Evolutionary conservation across 2,329 filamentous ascomycete genomes (phyloP), one percentile per base, ranked within the genome.

Genomic region (Pyrenophora teres): DNA sequence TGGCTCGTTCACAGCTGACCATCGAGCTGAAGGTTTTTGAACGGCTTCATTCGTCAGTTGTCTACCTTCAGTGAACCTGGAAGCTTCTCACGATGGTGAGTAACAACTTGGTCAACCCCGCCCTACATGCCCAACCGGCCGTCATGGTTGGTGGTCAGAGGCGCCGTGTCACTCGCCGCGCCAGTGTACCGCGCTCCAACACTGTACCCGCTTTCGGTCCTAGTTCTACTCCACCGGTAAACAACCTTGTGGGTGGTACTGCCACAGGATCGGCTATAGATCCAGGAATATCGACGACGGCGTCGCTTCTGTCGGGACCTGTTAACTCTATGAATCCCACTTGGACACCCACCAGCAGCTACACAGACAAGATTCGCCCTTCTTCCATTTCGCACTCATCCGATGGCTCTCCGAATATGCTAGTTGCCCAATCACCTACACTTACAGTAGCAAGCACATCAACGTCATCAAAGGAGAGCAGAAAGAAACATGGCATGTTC

Each of bases 401-500:
- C 23, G 25, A 51, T 40, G 45, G 18, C 38, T 33, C 35, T 41
- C 25, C 46, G 18, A 23, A 16, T 37, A 30, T 25, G 7, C 16
- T 18, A 15, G 19, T 13, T 13, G 21, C 31, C 12, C 19, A 36
- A 5, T 57, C 57, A 10, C 46, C 57, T 19, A 39, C 53, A 25
- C 31, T 46, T 10, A 53, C 35, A 3, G 36, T 40, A n/a, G 36
- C 33, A 36, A 50, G 41, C 15, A 25, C 46, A 3, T 39, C 50
- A 21, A 53, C 32, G 5, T 40, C 31, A 19, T 23, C 33, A 4
- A 41, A 31, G 6, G 51, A 57, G 6, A 7, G 44, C 38, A 65
- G 57, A 51, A 65, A 50, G 42, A 67, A 63, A 37, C 56, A 60
- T 39, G 47, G 51, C 10, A 32, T 58, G 15, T 64, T 61, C 25